Base-by-base conservation (phyloP, 345 rosid genomes). In the Populus davidiana region DNA sequence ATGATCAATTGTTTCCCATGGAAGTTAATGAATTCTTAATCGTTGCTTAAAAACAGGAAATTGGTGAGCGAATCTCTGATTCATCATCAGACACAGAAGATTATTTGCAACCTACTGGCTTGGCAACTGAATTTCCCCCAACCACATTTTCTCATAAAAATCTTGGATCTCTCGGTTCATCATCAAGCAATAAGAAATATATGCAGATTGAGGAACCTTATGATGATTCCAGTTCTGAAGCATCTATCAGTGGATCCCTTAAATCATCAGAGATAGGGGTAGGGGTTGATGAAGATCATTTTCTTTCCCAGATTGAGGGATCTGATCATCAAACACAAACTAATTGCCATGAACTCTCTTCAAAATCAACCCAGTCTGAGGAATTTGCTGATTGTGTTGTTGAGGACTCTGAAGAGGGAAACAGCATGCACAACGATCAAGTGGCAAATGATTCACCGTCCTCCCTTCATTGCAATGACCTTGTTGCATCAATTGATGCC, bases 31-130 rank as follows among this genome's bases (percentile, higher is more conserved):
- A 67, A 36, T 35, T 52, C 17, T 47, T 62, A 1, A 9, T 4
- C 17, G 27, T 62, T 68, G 38, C 67, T 69, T 71, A 74, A 69
- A 47, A 82, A 72, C 85, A 89, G 94, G 94, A 84, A 69, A 78
- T 23, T 61, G 49, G 79, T 64, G 87, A 83, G 80, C 79, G 52
- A 73, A 65, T 72, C 52, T 56, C 77, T 38, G 76, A 67, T 79
- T 73, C 79, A 74, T 83, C 81, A 10, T 74, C 79, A 72, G 83
- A 78, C n/a, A 72, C 74, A 8, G 81, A 77, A 54, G 67, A 76
- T 71, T 50, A 62, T 52, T 70, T 31, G 70, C 66, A 79, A 61
- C 43, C 44, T 49, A 6, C 59, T 77, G 65, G 14, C 13, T 5
- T 56, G 21, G 68, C 72, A 8, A 59, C 79, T 7, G 72, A 80